phyloP scores from a whole-genome alignment of 2,329 filamentous ascomycete species.

The Thielaviopsis cerberus region DNA sequence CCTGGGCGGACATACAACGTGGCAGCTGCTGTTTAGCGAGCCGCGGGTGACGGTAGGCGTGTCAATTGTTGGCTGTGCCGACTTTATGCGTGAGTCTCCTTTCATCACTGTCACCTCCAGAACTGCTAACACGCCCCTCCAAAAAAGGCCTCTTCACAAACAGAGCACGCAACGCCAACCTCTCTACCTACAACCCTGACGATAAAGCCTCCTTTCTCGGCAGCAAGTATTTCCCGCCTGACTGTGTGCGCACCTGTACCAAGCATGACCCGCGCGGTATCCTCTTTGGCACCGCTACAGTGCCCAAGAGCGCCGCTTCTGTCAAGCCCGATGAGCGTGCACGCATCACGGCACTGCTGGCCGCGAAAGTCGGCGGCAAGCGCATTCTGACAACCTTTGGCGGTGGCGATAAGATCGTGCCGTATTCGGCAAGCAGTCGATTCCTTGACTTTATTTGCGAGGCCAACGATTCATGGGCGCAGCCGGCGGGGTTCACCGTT shows the following conservation, averaged over 20 bases:
- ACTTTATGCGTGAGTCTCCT: constrained; percentile 58
- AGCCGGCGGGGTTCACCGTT: constrained; percentile 35
- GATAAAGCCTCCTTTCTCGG: constrained; percentile 51
- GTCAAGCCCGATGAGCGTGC: constrained; percentile 21
- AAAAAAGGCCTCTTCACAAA: constrained; percentile 47
- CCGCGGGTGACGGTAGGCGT: constrained; percentile 61
- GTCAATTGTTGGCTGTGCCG: constrained; percentile 72
- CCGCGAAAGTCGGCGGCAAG: constrained; percentile 38
- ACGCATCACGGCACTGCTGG: constrained; percentile 21
- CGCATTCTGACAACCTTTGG: constrained; percentile 47
- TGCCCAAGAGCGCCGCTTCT: constrained; percentile 22
- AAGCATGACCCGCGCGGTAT: constrained; percentile 59
- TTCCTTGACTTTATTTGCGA: constrained; percentile 45
- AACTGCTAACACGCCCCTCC: not conserved
- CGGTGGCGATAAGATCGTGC: constrained; percentile 52
- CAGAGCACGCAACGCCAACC: constrained; percentile 53
- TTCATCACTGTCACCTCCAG: too few relatives aligned
- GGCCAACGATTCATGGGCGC: constrained; percentile 35
- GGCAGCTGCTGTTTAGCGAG: constrained; percentile 67
- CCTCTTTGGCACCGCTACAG: constrained; percentile 36
- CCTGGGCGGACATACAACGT: constrained; percentile 71
- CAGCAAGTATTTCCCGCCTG: constrained; percentile 55
- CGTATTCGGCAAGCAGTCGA: constrained; percentile 39
- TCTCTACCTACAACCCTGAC: constrained; percentile 38
- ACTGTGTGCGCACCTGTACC: constrained; percentile 43